Evolutionary conservation across 2,329 filamentous ascomycete species (phyloP).

Genomic region (Sporothrix sp.): DNA sequence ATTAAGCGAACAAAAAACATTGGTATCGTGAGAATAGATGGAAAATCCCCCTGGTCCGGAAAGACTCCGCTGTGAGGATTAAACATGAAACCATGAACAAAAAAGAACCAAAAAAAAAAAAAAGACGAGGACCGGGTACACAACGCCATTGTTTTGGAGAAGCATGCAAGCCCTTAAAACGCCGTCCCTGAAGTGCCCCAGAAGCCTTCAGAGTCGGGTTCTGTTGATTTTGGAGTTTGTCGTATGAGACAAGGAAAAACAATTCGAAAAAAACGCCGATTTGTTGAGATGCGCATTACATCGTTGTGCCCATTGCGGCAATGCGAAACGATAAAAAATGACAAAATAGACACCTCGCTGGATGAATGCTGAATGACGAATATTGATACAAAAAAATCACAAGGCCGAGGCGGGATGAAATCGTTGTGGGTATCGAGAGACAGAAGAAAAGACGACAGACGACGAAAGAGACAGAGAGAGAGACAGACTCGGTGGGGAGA

Average conservation of each 20-base stretch:
- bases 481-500: not conserved
- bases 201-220: too few relatives aligned
- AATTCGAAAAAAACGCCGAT: not conserved
- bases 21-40: conserved; percentile 16
- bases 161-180: too few relatives aligned
- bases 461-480: not conserved
- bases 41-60: not conserved
- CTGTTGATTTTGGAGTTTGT: too few relatives aligned
- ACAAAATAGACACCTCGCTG: not conserved
- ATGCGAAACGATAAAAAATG: too few relatives aligned
- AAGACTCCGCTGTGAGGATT: not conserved
- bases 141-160: too few relatives aligned
- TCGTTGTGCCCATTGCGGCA: too few relatives aligned
- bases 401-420: not conserved
- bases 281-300: not conserved
- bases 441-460: not conserved
- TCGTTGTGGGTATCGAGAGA: not conserved
- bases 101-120: not conserved
- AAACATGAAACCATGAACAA: not conserved
- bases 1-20: conserved; percentile 1
- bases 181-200: too few relatives aligned
- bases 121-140: not conserved
- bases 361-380: conserved; percentile 2
- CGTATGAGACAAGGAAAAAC: too few relatives aligned
- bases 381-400: not conserved